A percentile compares a stretch with the other conserved stretches of the same genome.
Evolutionary conservation across 495 filamentous ascomycete species (phyloP).

Genomic region (Penicillium cataractarum): DNA sequence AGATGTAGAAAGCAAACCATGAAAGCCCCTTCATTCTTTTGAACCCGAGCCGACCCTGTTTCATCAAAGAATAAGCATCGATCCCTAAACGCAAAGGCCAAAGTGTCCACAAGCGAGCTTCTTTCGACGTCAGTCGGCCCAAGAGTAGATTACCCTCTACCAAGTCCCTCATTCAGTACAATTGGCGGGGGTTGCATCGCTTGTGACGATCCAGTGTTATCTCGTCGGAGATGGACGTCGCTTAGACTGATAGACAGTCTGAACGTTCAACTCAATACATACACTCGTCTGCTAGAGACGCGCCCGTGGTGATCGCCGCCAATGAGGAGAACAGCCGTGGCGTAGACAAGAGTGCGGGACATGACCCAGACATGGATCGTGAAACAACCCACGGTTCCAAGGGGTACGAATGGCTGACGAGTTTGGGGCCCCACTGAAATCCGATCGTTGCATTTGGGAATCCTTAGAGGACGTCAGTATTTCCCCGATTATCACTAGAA

Average conservation of each 20-base stretch:
- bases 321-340: not conserved
- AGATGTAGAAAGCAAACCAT: not conserved
- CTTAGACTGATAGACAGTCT: not conserved
- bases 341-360: not conserved
- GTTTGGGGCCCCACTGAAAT: slow-evolving; percentile 14
- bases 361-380: slow-evolving; percentile 11
- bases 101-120: not conserved
- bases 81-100: not conserved
- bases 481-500: not conserved
- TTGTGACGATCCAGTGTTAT: not conserved
- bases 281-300: not conserved
- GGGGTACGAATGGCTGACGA: slow-evolving; percentile 22
- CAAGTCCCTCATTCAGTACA: not conserved
- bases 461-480: not conserved
- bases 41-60: not conserved
- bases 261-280: not conserved
- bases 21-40: not conserved
- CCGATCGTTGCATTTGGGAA: not conserved
- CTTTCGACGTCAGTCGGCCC: not conserved
- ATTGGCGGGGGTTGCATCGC: slow-evolving; percentile 2
- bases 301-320: not conserved
- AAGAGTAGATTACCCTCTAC: not conserved
- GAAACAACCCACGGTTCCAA: slow-evolving; percentile 17
- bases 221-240: not conserved
- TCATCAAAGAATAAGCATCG: not conserved